Evolutionary conservation across 2,329 filamentous ascomycete genomes (phyloP).

Genomic region (Exophiala calicioides): DNA sequence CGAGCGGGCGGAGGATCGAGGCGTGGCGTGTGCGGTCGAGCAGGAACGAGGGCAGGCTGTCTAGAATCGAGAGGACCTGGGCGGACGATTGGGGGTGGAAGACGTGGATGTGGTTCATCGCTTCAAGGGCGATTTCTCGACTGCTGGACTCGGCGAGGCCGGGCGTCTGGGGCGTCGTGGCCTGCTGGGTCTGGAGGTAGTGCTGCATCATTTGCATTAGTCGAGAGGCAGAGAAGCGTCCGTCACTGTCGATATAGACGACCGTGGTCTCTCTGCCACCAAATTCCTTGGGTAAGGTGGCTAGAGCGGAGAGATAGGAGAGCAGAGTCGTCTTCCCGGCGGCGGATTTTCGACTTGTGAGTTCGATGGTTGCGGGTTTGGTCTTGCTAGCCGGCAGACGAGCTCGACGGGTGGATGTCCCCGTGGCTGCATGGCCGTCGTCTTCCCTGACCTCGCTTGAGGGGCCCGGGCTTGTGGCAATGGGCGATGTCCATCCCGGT

Average conservation of each 20-base stretch:
- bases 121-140: constrained; percentile 5
- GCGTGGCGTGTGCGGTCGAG: constrained; percentile 38
- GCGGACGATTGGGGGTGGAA: constrained; percentile 56
- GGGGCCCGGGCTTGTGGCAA: neutral
- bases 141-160: neutral
- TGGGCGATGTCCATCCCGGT: constrained; percentile 16
- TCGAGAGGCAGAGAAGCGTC: constrained; percentile 54
- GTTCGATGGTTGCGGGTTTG: constrained; percentile 51
- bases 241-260: constrained; percentile 59
- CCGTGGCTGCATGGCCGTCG: neutral
- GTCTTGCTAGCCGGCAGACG: constrained; percentile 1
- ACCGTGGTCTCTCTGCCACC: constrained; percentile 53
- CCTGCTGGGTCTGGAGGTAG: constrained; percentile 26
- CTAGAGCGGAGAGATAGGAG: constrained; percentile 55
- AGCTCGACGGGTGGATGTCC: neutral
- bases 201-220: constrained; percentile 41
- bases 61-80: constrained; percentile 53
- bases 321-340: constrained; percentile 62
- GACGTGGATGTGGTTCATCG: constrained; percentile 59
- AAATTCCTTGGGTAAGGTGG: constrained; percentile 50
- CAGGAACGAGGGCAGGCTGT: constrained; percentile 52
- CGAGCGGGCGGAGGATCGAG: constrained; percentile 50
- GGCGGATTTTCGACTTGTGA: constrained; percentile 53
- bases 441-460: constrained; percentile 2
- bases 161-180: neutral